phyloP scores from a whole-genome alignment of 2,329 filamentous ascomycete genomes.

The Fusarium hostae region DNA sequence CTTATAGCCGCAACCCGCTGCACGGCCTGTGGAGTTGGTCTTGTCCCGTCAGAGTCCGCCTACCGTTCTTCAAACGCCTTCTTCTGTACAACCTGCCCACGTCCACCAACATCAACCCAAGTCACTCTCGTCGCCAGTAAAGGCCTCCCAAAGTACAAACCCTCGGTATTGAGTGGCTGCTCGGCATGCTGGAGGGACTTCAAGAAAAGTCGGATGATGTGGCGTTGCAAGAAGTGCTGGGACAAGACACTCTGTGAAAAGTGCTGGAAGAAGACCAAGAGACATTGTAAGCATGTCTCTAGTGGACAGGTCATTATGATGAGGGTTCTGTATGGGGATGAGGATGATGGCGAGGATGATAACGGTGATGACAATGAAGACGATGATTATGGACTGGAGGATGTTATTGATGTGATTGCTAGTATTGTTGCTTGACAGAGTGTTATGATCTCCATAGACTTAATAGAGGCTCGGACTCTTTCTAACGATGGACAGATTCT shows the following conservation, averaged over 20 bases:
- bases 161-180: neutral
- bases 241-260: neutral
- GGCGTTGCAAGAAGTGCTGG: neutral
- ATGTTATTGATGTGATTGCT: neutral
- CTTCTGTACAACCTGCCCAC: neutral
- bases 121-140: too few relatives aligned
- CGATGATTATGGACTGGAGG: neutral
- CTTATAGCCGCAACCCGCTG: neutral
- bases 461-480: too few relatives aligned
- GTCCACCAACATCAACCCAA: too few relatives aligned
- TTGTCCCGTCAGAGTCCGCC: too few relatives aligned
- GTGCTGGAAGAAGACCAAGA: fast-evolving
- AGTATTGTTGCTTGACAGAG: too few relatives aligned
- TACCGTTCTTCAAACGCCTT: neutral
- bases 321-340: too few relatives aligned
- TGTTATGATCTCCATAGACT: too few relatives aligned
- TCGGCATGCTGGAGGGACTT: neutral
- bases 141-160: neutral
- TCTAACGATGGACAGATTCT: too few relatives aligned
- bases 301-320: neutral
- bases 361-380: neutral
- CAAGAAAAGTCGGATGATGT: neutral
- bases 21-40: neutral
- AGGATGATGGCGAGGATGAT: too few relatives aligned
- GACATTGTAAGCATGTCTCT: neutral